phyloP scores from a whole-genome alignment of 257 asterid genomes.

The Fraxinus anomala region DNA sequence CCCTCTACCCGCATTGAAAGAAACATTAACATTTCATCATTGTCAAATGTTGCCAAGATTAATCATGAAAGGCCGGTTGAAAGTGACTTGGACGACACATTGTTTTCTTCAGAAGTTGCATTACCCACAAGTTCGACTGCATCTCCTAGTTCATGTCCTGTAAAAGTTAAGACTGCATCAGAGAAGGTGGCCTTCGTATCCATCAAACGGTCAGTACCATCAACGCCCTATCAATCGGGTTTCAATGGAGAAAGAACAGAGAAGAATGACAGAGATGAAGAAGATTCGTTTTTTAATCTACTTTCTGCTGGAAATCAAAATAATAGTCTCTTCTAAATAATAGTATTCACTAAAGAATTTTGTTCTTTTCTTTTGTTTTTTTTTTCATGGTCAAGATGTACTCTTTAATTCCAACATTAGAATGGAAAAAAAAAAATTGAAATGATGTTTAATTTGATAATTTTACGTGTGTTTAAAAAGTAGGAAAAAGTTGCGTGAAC shows the following conservation, averaged over 20 bases:
- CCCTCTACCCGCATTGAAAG: neutral
- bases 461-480: too few relatives aligned
- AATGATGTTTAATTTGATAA: too few relatives aligned
- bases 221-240: slow-evolving; percentile 34
- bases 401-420: too few relatives aligned
- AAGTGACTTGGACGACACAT: slow-evolving; percentile 12
- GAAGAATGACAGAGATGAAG: slow-evolving; percentile 39
- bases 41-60: neutral
- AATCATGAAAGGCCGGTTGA: slow-evolving; percentile 9
- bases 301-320: slow-evolving; percentile 48
- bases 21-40: slow-evolving; percentile 5
- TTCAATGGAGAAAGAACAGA: slow-evolving; percentile 28
- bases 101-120: neutral
- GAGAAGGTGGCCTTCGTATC: slow-evolving; percentile 72
- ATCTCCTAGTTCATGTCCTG: slow-evolving; percentile 24
- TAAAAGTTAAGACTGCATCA: slow-evolving; percentile 31
- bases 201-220: slow-evolving; percentile 45
- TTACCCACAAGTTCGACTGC: slow-evolving; percentile 23
- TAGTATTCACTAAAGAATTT: neutral
- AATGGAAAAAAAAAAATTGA: too few relatives aligned
- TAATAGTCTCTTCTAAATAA: slow-evolving; percentile 35
- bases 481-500: too few relatives aligned
- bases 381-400: neutral
- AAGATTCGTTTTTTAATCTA: slow-evolving; percentile 58
- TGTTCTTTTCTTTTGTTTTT: neutral